Evolutionary conservation across 768 basidiomycete genomes (phyloP).

Genomic region (Trametes cinnabarina): DNA sequence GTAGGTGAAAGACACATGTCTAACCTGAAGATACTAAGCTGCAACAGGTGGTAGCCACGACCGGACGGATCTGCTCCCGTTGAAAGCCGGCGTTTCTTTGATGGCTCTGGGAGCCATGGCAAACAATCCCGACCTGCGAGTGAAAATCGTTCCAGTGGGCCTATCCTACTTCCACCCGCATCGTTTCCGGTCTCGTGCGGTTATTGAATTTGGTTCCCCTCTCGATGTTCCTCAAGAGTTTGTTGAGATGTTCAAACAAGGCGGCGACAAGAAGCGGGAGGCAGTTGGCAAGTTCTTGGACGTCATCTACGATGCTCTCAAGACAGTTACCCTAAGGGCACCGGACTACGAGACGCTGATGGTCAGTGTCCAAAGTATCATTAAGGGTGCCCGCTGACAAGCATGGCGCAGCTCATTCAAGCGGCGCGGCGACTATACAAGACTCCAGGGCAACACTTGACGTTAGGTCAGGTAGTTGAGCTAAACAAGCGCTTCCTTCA

Average conservation of each 20-base stretch:
- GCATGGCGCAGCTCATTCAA: conserved; percentile 76
- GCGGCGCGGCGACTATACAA: conserved; percentile 92
- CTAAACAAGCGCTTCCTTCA: conserved; percentile 90
- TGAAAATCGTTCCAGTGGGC: conserved; percentile 81
- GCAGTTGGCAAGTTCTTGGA: conserved; percentile 89
- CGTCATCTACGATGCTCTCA: conserved; percentile 87
- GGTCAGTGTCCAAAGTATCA: conserved; percentile 45
- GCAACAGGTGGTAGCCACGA: conserved; percentile 94
- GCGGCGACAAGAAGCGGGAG: conserved; percentile 84
- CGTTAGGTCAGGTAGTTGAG: conserved; percentile 93
- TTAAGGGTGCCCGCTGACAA: background rate
- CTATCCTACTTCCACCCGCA: conserved; percentile 38
- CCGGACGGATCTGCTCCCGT: conserved; percentile 90
- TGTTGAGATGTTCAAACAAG: conserved; percentile 87
- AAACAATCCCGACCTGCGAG: conserved; percentile 76
- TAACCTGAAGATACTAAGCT: background rate
- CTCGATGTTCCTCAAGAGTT: conserved; percentile 88
- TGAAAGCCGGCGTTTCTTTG: conserved; percentile 96
- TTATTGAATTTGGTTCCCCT: conserved; percentile 93
- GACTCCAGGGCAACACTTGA: conserved; percentile 90
- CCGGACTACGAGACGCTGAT: conserved; percentile 98
- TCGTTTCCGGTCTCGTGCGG: conserved; percentile 93
- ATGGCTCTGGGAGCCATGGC: conserved; percentile 99
- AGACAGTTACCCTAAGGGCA: conserved; percentile 93
- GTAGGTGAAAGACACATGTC: conserved; percentile 40